Evolutionary conservation across 192 early-diverging fungal genomes (phyloP), one percentile per base, ranked within the genome.

Genomic region (Entophlyctis luteolus): DNA sequence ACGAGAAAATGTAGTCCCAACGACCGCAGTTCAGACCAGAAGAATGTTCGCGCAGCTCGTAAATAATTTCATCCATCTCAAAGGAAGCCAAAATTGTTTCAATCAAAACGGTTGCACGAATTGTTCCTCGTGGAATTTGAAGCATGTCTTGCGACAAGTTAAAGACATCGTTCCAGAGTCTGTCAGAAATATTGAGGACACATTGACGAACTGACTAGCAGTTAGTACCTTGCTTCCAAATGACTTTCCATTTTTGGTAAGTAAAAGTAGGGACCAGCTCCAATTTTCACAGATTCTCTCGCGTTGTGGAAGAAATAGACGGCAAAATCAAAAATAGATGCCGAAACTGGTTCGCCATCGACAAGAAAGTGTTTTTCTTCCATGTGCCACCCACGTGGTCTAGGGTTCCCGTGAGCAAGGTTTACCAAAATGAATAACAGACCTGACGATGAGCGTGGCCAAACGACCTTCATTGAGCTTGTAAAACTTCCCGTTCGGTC

Each of bases 21-120:
- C 96, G 88, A 48, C 96, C 96, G 83, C 96, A 98, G 93, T 98
- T 98, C 48, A 98, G 85, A 4, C 96, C 96, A 22, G 94, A 88
- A 36, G 96, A 98, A 85, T 98, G 96, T 28, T 98, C 90, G 77
- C 96, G 93, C 48, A 98, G 84, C 86, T 98, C 96, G 73, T 93
- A 98, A 79, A 98, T 98, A 73, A 98, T 95, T 81, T 98, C 96
- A 68, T 98, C 96, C 96, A 98, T 98, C 81, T 98, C 93, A 76
- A 92, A 98, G 34, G 94, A 88, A 4, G 92, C 96, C 48, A 93
- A 79, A 75, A 98, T 95, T 55, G 96, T 98, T 79, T 98, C 96
- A 68, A 98, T 98, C 70, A 98, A 81, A 33, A 94, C 93, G 20
- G 96, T 98, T 39, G 84, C 94, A 73, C 96, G 93, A 73, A 98